These are phyloP conservation scores for Climacium dendroides DNA, from an alignment of 225 moss, liverwort and hornwort genomes.

Conservation along the genomic window DNA sequence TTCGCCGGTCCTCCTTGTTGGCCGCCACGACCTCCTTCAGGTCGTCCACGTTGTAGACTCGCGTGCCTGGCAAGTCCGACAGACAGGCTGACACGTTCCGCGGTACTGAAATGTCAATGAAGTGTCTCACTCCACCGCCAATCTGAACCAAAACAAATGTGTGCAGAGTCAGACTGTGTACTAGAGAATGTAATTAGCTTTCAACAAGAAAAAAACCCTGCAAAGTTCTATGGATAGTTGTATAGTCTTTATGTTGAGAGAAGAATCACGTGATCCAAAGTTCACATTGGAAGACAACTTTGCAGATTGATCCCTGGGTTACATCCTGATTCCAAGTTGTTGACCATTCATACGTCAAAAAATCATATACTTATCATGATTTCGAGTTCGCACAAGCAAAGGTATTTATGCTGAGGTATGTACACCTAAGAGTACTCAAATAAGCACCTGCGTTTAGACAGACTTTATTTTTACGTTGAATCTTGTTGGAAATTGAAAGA, in stretches of 20 bases:
- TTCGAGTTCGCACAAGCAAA: neutral
- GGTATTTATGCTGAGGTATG: neutral
- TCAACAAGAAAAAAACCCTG: neutral
- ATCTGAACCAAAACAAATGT: neutral
- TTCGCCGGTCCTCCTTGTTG: slow-evolving; percentile 72
- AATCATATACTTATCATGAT: neutral
- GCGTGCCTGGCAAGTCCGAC: slow-evolving; percentile 46
- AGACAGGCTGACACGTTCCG: slow-evolving; percentile 74
- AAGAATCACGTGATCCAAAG: neutral
- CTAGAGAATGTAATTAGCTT: neutral
- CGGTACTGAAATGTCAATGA: slow-evolving; percentile 82
- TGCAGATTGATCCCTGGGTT: neutral
- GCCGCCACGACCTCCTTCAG: slow-evolving; percentile 86
- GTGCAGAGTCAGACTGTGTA: neutral
- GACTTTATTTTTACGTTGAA: neutral
- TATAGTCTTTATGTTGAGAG: too few relatives aligned
- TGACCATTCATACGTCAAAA: neutral
- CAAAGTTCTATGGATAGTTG: neutral
- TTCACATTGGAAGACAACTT: neutral
- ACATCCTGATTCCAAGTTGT: neutral
- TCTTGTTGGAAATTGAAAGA: neutral
- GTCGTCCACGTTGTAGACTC: slow-evolving; percentile 87
- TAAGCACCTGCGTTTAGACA: neutral
- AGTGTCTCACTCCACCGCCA: slow-evolving; percentile 53
- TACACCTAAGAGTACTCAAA: neutral